Conservation (phyloP, 805 yeast genomes). For the Sungouiella thailandica region DNA sequence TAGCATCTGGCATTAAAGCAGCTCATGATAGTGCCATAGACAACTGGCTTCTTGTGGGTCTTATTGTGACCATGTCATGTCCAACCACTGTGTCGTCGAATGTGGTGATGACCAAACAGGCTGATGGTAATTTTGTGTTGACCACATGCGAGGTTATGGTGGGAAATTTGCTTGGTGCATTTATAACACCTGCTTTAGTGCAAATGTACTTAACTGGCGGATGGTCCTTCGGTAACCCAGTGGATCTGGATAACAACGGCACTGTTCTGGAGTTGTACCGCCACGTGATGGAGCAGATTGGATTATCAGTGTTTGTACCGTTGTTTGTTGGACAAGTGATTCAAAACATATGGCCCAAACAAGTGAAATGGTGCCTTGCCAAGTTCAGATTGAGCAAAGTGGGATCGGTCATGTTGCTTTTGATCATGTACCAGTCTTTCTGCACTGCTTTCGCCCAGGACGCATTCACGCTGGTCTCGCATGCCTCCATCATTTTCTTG, state of each 20-base stretch:
- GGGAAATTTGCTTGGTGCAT: conserved; percentile 82
- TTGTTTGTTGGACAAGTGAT: conserved; percentile 82
- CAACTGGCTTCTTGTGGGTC: conserved; percentile 74
- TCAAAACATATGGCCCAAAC: conserved; percentile 65
- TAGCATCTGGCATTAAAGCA: conserved; percentile 59
- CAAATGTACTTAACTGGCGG: conserved; percentile 59
- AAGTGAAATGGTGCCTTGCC: conserved; percentile 54
- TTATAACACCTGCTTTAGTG: conserved; percentile 77
- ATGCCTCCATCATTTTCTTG: conserved; percentile 64
- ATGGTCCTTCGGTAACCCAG: conserved; percentile 80
- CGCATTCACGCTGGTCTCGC: conserved; percentile 69
- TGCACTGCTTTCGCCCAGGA: conserved; percentile 83
- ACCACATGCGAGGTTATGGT: conserved; percentile 81
- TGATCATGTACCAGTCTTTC: conserved; percentile 75
- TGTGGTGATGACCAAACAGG: conserved; percentile 85
- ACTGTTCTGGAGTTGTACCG: conserved; percentile 57
- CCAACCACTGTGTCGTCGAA: conserved; percentile 92
- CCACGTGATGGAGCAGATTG: conserved; percentile 83
- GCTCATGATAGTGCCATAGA: conserved; percentile 57
- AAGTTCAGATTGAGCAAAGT: conserved; percentile 63
- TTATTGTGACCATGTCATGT: conserved; percentile 78
- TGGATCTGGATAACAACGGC: conserved; percentile 36
- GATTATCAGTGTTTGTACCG: conserved; percentile 79
- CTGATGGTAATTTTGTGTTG: conserved; percentile 76
- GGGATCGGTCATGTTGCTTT: conserved; percentile 72